Evolutionary conservation across 208 protist species (phyloP).

Genomic region (Acanthamoeba healyi): DNA sequence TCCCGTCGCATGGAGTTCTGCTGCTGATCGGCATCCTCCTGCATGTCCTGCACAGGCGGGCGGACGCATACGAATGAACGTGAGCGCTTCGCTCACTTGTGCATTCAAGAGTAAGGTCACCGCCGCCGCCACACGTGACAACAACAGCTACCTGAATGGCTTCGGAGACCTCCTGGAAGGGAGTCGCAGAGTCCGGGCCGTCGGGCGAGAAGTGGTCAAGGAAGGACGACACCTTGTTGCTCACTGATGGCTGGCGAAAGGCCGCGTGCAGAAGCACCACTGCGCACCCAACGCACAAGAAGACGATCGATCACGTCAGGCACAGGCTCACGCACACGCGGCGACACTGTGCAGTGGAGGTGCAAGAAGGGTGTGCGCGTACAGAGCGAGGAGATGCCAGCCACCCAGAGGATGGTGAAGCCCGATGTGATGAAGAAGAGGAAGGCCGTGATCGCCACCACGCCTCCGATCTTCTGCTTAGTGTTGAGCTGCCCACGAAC

Average conservation of each 20-base stretch:
- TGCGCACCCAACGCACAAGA: not conserved
- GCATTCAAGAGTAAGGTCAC: too few species aligned
- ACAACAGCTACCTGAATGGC: too few species aligned
- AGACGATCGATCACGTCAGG: not conserved
- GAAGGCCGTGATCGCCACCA: not conserved
- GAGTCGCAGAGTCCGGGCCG: not conserved
- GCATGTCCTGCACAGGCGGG: not conserved
- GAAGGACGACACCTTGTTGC: not conserved
- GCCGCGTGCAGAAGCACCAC: not conserved
- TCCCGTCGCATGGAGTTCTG: not conserved
- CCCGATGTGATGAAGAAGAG: conserved; percentile 14
- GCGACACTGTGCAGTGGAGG: too few species aligned
- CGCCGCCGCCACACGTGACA: too few species aligned
- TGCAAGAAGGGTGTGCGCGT: not conserved
- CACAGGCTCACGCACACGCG: not conserved
- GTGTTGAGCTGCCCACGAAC: not conserved
- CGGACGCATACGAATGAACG: not conserved
- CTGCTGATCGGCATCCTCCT: not conserved
- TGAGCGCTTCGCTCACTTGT: too few species aligned
- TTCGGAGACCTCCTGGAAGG: not conserved
- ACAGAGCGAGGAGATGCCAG: not conserved
- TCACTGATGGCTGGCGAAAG: not conserved
- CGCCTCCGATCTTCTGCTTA: conserved; percentile 6
- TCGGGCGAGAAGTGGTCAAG: not conserved
- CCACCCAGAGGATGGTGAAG: conserved; percentile 12